Evolutionary conservation across 2,329 filamentous ascomycete species (phyloP), one percentile per base, ranked within the genome.

Genomic region (Colletotrichum tofieldiae): DNA sequence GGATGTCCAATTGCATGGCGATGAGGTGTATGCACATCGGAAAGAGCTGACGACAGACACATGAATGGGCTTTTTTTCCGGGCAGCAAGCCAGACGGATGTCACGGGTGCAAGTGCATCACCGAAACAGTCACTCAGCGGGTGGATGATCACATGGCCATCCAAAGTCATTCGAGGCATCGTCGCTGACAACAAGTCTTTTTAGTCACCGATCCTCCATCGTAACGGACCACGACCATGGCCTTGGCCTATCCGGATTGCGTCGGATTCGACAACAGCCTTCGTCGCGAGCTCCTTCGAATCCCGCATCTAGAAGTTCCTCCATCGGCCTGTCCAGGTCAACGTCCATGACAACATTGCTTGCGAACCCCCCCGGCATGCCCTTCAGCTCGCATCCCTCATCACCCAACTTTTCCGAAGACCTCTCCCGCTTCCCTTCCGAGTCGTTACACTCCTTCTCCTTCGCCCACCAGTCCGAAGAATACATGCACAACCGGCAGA

Each of bases 381-480:
- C 88, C 20, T 79, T 91, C 35, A 85, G 88, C 11, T 86, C 91
- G n/a, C 91, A 88, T 7, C 91, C 92, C 32, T 86, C 87, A 26
- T 95, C 94, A 29, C 94, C 94, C 32, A 90, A 90, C 73, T 94
- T 95, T 79, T 89, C 91, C 78, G 96, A 98, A 85, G 96, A 99
- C 79, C 89, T 99, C 56, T 92, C 92, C 56, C 92, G 95, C 62
- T 99, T 99, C 80, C 96, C 96, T 1, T 94, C 94, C 77, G 96
- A 99, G 81, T 99, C 96, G 7, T 86, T 99, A 58, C 96, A 99
- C 82, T 99, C 96, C 1, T 99, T 99, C 84, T 98, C 96, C 16
- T 99, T 99, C 82, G 94, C 96, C 51, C 94, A 97, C 77, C 95
- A 98, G 82, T 96, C 95, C 3, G 95, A 98, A 79, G 96, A 98